Percentiles rank a stretch among this genome's conserved stretches.
Conservation (phyloP, 2,329 filamentous ascomycete genomes). For the Alternaria alternata region DNA sequence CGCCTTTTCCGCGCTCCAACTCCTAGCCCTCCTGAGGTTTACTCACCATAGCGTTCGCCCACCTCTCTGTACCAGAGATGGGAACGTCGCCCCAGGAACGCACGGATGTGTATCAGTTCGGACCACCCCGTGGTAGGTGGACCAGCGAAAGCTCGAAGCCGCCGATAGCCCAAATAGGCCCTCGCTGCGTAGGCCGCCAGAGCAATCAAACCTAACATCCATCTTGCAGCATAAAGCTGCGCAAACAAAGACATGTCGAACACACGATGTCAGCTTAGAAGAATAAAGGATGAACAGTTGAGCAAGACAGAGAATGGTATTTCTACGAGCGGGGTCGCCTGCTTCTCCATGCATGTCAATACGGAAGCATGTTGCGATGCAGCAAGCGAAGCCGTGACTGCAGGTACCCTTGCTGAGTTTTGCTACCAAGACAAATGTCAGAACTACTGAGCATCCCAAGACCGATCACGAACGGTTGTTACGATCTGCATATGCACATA, state of each 20-base stretch:
- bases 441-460: no score
- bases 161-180: slow-evolving; percentile 24
- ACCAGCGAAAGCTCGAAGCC: slow-evolving; percentile 31
- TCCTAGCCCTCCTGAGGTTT: not conserved
- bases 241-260: slow-evolving; percentile 14
- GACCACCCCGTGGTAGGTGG: slow-evolving; percentile 35
- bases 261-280: not conserved
- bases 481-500: no score
- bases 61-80: slow-evolving; percentile 14
- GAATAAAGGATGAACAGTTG: no score
- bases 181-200: slow-evolving; percentile 13
- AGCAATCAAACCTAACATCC: slow-evolving; percentile 13
- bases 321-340: not conserved
- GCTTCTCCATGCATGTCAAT: not conserved
- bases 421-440: not conserved
- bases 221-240: slow-evolving; percentile 18
- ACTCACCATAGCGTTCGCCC: slow-evolving; percentile 36
- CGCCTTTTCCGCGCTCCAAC: not conserved
- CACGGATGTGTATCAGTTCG: slow-evolving; percentile 31
- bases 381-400: not conserved
- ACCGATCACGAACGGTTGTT: no score
- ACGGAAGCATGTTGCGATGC: not conserved
- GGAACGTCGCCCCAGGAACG: not conserved
- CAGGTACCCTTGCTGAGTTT: not conserved
- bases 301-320: not conserved